Base-by-base conservation (phyloP, 371 early-diverging fungal genomes). In the Cladochytrium tenue region DNA sequence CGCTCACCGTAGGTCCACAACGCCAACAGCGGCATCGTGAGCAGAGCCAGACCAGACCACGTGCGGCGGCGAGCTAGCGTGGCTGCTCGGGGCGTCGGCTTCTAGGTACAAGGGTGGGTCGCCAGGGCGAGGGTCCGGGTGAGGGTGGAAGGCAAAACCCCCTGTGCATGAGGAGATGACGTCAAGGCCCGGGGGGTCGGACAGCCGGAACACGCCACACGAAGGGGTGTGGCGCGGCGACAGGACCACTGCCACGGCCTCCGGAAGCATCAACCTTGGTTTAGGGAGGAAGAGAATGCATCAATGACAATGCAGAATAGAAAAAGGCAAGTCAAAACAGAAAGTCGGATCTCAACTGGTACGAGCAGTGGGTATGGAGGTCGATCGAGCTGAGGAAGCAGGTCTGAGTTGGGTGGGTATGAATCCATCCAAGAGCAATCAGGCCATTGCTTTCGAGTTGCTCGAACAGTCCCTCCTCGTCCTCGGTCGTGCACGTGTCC, bases 341-440 rank as follows among this genome's bases (percentile, higher is more conserved):
- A 20, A 35, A 58, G 43, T n/a, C 27, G 13, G 43, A 43, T 13
- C 43, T 43, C 43, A 43, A 66, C 76, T 95, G 96, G 75, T 93
- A 95, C 0, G 93, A 89, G 63, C 88, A 93, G 63, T 95, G 96
- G 1, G 95, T 95, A 75, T 95, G 96, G 57, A 95, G 71, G 70
- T 95, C 96, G 13, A 95, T 86, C 0, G 93, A 93, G 69, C 90
- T 90, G 85, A 95, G 82, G 70, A 95, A 95, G 69, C 96, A 95
- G 0, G 93, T 89, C 77, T 95, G 95, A 3, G 92, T 88, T 17
- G 95, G 96, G 76, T 95, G 95, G 5, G 95, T 95, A 85, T 90
- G 80, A 31, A 67, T 63, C 96, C 96, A 95, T 17, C 96, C 96
- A 35, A 95, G 76, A 0, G 93, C 92, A 32, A 95, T 76, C 53